Conservation (phyloP, 257 asterid species). For the Ajuga chamaepitys region DNA sequence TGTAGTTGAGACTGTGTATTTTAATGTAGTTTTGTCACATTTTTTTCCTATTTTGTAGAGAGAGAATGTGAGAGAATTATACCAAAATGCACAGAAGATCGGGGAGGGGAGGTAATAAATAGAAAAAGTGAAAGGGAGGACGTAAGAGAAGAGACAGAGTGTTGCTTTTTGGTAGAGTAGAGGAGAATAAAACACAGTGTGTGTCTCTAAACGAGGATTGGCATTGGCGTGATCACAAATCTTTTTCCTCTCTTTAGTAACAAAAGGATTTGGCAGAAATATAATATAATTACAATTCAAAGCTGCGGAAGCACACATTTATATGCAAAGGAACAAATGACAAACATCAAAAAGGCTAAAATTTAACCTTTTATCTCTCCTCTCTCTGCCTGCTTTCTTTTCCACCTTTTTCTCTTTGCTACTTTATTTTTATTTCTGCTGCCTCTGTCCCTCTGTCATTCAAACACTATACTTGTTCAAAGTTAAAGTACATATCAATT, state of each 20-base stretch:
- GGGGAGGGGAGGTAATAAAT: too few species aligned
- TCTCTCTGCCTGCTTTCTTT: slow-evolving; percentile 25
- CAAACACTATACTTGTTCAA: slow-evolving; percentile 9
- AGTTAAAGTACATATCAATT: background rate
- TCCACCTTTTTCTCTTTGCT: slow-evolving; percentile 18
- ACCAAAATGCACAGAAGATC: too few species aligned
- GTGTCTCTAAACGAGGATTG: slow-evolving; percentile 43
- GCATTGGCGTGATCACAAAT: slow-evolving; percentile 23
- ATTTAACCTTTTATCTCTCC: slow-evolving; percentile 26
- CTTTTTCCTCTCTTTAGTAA: background rate
- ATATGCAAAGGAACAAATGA: slow-evolving; percentile 41
- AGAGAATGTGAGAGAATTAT: slow-evolving; percentile 4
- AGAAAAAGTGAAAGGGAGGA: slow-evolving; percentile 13
- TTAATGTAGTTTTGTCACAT: too few species aligned
- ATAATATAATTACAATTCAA: background rate
- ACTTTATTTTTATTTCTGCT: slow-evolving; percentile 46
- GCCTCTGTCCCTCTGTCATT: slow-evolving; percentile 24
- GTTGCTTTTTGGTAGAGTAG: slow-evolving; percentile 39
- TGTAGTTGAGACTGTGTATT: too few species aligned
- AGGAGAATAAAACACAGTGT: slow-evolving; percentile 35
- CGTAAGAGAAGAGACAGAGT: slow-evolving; percentile 37
- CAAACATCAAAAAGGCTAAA: slow-evolving; percentile 49
- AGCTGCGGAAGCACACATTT: slow-evolving; percentile 22
- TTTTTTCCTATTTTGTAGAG: too few species aligned
- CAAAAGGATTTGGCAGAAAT: background rate